phyloP scores from a whole-genome alignment of 208 protist species.

The Angomonas deanei region DNA sequence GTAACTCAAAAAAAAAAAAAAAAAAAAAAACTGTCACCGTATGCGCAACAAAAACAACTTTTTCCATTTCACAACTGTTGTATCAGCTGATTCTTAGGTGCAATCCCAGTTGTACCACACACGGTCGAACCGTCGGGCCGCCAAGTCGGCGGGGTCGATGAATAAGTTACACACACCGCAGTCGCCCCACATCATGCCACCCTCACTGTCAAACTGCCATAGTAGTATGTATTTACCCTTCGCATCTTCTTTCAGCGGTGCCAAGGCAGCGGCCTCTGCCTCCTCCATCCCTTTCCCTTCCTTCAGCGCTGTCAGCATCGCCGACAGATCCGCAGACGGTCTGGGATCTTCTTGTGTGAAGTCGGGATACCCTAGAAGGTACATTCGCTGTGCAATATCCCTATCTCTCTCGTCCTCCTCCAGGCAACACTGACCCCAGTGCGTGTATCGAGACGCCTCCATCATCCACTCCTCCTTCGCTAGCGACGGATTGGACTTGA shows the following conservation, averaged over 20 bases:
- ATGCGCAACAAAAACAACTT: background rate
- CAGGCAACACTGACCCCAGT: background rate
- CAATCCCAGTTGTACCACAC: conserved; percentile 22
- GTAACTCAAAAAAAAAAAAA: background rate
- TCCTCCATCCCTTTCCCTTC: background rate
- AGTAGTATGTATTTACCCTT: conserved; percentile 6
- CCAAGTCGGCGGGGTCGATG: conserved; percentile 9
- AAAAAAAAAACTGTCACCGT: background rate
- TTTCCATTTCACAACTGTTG: background rate
- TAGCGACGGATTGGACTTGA: background rate
- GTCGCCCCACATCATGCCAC: conserved; percentile 17
- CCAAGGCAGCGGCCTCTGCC: background rate
- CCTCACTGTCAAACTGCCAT: conserved; percentile 8
- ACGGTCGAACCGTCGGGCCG: conserved; percentile 5
- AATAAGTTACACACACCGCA: conserved; percentile 14
- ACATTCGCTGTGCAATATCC: background rate
- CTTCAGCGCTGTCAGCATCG: background rate
- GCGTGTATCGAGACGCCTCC: background rate
- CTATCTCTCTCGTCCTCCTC: background rate
- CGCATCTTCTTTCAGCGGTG: background rate
- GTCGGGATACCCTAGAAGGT: background rate
- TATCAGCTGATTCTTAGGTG: background rate
- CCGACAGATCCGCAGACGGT: background rate
- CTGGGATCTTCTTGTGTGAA: conserved; percentile 18
- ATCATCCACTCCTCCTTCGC: background rate